Base-by-base conservation (phyloP, 179 eudicot genomes). In the Silene coronaria region DNA sequence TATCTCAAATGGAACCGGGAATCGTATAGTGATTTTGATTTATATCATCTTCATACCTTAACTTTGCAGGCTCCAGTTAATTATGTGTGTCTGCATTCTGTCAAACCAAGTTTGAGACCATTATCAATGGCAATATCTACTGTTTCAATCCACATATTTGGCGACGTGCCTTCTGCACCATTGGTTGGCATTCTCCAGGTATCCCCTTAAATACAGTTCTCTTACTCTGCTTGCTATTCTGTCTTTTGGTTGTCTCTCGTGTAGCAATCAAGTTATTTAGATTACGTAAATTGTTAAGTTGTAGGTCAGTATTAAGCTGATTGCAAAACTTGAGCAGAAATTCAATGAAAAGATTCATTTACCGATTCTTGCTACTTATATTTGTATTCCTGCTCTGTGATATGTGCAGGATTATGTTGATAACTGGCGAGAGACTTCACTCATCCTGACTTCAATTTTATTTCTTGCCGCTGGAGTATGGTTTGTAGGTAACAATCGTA, bases 101-200 rank as follows among this genome's bases (percentile, higher is more conserved):
- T 92, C 16, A 86, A 84, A 71, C 96, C 96, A 45, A 89, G 96
- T 80, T 73, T 91, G 79, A 86, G 97, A 74, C 96, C 97, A 42
- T 78, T 91, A 62, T 86, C 97, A 22, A 92, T 92, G 94, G 96
- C 97, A 27, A 91, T 92, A 60, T 86, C 92, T 45, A 89, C 92
- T 4, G 97, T 92, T 51, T 66, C 92, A 42, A 92, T 92, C 84
- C 97, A 92, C 80, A 80, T 91, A 36, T 87, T 92, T 70, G 97
- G 97, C 17, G 97, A 92, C 75, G 97, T 92, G 83, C 96, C 97
- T 46, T 92, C 97, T 24, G 83, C 96, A 11, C 97, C 97, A 13
- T 88, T 92, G 30, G 97, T 92, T 62, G 96, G 97, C 68, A 84
- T 88, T 76, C 82, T 92, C 68, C 94, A 92, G 97, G 97, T 92